phyloP scores from a whole-genome alignment of 1,284 basidiomycete species.

The Heterobasidion irregulare region DNA sequence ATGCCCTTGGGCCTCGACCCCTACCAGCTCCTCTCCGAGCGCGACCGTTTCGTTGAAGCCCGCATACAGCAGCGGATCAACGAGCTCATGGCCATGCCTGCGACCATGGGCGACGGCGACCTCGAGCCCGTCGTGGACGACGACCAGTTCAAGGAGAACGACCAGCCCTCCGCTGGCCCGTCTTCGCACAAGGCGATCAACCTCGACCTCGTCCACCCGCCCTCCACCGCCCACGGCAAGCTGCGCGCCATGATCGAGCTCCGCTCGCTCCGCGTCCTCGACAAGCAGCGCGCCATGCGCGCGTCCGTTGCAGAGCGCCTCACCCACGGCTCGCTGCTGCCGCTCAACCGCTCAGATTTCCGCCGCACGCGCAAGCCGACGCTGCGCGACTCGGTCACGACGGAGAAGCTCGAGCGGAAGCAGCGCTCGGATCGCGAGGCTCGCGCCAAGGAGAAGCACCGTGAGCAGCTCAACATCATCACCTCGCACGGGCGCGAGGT shows the following conservation, averaged over 20 bases:
- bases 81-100: conserved; percentile 81
- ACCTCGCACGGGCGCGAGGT: conserved; percentile 80
- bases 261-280: conserved; percentile 84
- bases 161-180: conserved; percentile 21
- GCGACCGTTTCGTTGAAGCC: conserved; percentile 86
- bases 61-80: conserved; percentile 85
- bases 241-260: conserved; percentile 91
- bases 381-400: conserved; percentile 84
- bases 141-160: conserved; percentile 38
- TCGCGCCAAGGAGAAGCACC: conserved; percentile 93
- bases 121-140: conserved; percentile 53
- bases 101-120: conserved; percentile 75
- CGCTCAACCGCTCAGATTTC: conserved; percentile 89
- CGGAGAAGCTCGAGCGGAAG: conserved; percentile 86
- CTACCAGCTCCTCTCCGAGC: conserved; percentile 83
- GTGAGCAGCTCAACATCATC: conserved; percentile 89
- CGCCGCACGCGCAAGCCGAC: conserved; percentile 83
- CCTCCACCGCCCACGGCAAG: conserved; percentile 65
- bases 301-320: conserved; percentile 85
- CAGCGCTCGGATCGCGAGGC: conserved; percentile 91
- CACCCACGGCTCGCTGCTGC: conserved; percentile 85
- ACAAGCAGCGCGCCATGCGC: conserved; percentile 84
- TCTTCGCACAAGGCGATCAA: conserved; percentile 23
- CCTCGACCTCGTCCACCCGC: conserved; percentile 32
- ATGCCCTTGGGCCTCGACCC: conserved; percentile 94